phyloP scores from a whole-genome alignment of 2,329 filamentous ascomycete genomes.

The Fusarium armeniacum region DNA sequence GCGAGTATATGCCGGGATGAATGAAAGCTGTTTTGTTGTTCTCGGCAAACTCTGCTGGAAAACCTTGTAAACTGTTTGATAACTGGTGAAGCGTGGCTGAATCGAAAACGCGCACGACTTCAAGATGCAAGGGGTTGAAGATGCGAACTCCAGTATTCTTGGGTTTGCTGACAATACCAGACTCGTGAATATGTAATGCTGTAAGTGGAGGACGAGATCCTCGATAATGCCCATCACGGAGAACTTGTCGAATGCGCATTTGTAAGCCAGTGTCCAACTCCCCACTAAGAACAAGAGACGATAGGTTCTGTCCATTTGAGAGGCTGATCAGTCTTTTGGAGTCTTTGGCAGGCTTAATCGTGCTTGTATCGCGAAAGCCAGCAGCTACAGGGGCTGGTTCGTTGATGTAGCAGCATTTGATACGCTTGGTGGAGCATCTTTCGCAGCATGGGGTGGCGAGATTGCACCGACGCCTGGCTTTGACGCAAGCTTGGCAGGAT shows the following conservation, averaged over 20 bases:
- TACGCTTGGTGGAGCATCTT: slow-evolving; percentile 17
- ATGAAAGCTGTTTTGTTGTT: slow-evolving; percentile 5
- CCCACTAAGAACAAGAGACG: background rate
- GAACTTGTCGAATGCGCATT: slow-evolving; percentile 6
- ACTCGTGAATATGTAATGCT: accelerated
- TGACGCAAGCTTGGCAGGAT: slow-evolving; percentile 15
- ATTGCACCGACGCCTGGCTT: slow-evolving; percentile 14
- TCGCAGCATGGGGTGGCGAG: slow-evolving; percentile 14
- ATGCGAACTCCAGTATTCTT: background rate
- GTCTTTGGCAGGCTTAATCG: accelerated
- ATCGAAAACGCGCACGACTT: slow-evolving; percentile 8
- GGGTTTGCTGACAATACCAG: accelerated
- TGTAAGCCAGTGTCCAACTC: slow-evolving; percentile 10
- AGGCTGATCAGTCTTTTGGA: accelerated
- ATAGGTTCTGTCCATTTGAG: accelerated
- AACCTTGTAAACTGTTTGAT: background rate
- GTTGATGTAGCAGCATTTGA: slow-evolving; percentile 16
- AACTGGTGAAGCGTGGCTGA: background rate
- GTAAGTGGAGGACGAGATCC: slow-evolving; percentile 11
- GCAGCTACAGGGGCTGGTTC: slow-evolving; percentile 7
- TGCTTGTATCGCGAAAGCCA: accelerated
- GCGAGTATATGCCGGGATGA: background rate
- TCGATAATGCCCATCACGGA: background rate
- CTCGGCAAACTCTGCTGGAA: slow-evolving; percentile 4
- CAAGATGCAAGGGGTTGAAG: background rate